Conservation (phyloP, 495 filamentous ascomycete genomes). For the Aspergillus taichungensis region DNA sequence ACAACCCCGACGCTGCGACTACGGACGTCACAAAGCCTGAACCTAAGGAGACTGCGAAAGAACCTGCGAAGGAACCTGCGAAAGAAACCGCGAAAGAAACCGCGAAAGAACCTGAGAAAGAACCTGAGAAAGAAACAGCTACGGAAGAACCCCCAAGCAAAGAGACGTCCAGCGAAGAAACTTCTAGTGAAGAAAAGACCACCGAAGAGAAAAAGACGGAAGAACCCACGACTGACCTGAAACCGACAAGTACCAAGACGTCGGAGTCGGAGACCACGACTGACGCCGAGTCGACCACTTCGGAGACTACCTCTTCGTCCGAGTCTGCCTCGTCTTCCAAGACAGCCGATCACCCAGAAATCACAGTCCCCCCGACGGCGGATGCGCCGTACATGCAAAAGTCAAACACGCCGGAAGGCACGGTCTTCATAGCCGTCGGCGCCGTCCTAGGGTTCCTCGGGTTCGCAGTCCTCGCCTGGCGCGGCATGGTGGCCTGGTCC, state of each 20-base stretch:
- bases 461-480: constrained; percentile 74
- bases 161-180: constrained; percentile 8
- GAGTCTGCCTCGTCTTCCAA: constrained; percentile 15
- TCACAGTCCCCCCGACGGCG: constrained; percentile 70
- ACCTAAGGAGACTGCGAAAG: too few species aligned
- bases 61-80: too few species aligned
- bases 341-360: constrained; percentile 21
- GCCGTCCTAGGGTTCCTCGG: constrained; percentile 77
- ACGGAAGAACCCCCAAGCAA: constrained; percentile 9
- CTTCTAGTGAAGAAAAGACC: constrained; percentile 5
- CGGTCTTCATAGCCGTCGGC: constrained; percentile 91
- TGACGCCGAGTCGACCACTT: constrained; percentile 9
- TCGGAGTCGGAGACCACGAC: constrained; percentile 16
- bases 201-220: constrained; percentile 3
- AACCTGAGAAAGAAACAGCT: constrained; percentile 12
- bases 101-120: neutral
- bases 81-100: too few species aligned
- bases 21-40: neutral
- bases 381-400: constrained; percentile 93
- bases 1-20: neutral
- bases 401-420: constrained; percentile 84
- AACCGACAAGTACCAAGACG: constrained; percentile 17
- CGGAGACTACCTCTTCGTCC: constrained; percentile 14
- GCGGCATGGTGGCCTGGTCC: constrained; percentile 81
- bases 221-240: neutral